Conservation (phyloP, 1,139 yeast species). For the Suhomyces kunorum region DNA sequence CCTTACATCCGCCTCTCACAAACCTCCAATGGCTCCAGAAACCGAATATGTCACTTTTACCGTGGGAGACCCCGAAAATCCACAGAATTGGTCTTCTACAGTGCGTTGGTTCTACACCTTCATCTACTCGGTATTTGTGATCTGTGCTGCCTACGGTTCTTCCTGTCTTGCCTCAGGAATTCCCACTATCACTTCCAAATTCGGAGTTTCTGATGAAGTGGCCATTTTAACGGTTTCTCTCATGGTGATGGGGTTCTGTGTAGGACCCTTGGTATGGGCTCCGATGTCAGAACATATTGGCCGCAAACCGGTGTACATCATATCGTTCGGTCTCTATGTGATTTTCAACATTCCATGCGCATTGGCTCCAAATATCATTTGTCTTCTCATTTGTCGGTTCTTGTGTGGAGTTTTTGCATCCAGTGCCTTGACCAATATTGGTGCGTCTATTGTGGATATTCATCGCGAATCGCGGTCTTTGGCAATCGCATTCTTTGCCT, state of each 20-base stretch:
- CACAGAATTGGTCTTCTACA: slow-evolving; percentile 72
- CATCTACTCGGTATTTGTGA: slow-evolving; percentile 65
- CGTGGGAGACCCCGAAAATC: slow-evolving; percentile 79
- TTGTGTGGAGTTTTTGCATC: slow-evolving; percentile 85
- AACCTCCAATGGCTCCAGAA: slow-evolving; percentile 45
- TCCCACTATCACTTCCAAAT: slow-evolving; percentile 60
- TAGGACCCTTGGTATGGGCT: slow-evolving; percentile 90
- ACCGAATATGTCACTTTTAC: slow-evolving; percentile 80
- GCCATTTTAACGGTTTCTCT: slow-evolving; percentile 77
- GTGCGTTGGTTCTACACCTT: slow-evolving; percentile 70
- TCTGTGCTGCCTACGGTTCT: slow-evolving; percentile 88
- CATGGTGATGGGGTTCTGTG: slow-evolving; percentile 85
- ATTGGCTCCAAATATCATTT: slow-evolving; percentile 78
- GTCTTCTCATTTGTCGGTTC: slow-evolving; percentile 77
- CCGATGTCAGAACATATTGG: slow-evolving; percentile 87
- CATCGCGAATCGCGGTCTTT: slow-evolving; percentile 79
- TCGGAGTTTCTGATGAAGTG: slow-evolving; percentile 72
- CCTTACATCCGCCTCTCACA: slow-evolving; percentile 7
- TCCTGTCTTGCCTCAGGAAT: slow-evolving; percentile 88
- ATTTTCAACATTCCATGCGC: slow-evolving; percentile 91
- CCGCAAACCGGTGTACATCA: slow-evolving; percentile 77
- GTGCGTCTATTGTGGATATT: slow-evolving; percentile 89
- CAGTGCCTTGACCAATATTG: slow-evolving; percentile 82
- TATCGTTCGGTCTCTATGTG: slow-evolving; percentile 71
- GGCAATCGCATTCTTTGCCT: slow-evolving; percentile 88